phyloP scores from a whole-genome alignment of 176 grass and related monocot species.

The Saccharum spontaneum region DNA sequence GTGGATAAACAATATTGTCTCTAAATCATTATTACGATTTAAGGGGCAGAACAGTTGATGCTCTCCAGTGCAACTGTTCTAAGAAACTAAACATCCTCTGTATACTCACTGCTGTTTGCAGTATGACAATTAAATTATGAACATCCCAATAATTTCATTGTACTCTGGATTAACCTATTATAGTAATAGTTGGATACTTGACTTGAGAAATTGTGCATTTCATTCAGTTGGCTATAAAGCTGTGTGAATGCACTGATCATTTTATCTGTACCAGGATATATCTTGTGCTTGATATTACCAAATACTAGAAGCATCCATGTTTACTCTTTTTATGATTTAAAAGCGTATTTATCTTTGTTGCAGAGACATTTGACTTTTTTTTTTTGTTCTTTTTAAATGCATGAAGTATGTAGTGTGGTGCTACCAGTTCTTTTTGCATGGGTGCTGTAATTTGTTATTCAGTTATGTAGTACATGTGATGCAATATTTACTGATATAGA shows the following conservation, averaged over 20 bases:
- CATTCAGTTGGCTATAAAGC: not conserved
- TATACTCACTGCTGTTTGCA: not conserved
- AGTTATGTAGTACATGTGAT: not conserved
- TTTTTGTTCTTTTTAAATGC: not conserved
- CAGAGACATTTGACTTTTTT: not conserved
- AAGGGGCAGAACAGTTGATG: not conserved
- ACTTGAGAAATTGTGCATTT: not conserved
- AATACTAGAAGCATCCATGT: constrained; percentile 1
- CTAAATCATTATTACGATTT: not conserved
- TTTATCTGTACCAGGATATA: constrained; percentile 14
- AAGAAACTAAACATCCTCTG: not conserved
- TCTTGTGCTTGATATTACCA: not conserved
- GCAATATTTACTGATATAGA: not conserved
- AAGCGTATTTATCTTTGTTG: constrained; percentile 15
- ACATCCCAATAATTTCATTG: not conserved
- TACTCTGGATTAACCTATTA: not conserved
- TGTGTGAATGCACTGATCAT: constrained; percentile 3
- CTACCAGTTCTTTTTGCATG: constrained; percentile 12
- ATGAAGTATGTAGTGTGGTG: not conserved
- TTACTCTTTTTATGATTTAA: constrained; percentile 13
- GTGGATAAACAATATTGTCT: not conserved
- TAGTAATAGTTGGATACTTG: not conserved
- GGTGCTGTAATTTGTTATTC: constrained; percentile 9
- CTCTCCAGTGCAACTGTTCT: not conserved
- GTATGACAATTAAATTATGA: not conserved